These are phyloP conservation scores for Alternaria hordeiaustralica DNA, from an alignment of 2,329 filamentous ascomycete genomes.

Conservation along the genomic window DNA sequence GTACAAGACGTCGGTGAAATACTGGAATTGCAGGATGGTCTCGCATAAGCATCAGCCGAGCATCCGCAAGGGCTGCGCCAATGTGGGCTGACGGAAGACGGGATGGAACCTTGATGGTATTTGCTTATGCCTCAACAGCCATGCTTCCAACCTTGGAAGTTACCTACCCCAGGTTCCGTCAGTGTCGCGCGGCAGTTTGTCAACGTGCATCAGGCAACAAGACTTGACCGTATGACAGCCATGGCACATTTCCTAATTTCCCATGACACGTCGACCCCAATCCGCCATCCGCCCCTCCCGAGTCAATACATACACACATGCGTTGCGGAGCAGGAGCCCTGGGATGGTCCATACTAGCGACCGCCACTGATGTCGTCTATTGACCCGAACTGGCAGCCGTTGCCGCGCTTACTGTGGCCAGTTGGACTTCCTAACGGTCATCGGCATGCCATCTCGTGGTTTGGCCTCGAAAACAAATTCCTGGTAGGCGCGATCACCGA, in stretches of 20 bases:
- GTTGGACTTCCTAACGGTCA: slow-evolving; percentile 33
- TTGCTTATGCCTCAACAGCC: neutral
- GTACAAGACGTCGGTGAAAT: neutral
- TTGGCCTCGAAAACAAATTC: slow-evolving; percentile 41
- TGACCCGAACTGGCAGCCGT: neutral
- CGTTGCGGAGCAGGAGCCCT: neutral
- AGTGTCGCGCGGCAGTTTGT: neutral
- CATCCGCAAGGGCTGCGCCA: neutral
- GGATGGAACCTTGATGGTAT: neutral
- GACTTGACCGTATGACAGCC: neutral
- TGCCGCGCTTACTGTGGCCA: slow-evolving; percentile 14
- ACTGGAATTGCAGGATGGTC: neutral
- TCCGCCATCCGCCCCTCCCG: neutral
- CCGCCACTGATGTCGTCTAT: neutral
- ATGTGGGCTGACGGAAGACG: neutral
- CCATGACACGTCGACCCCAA: neutral
- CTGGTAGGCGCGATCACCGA: slow-evolving; percentile 42
- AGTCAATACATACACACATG: neutral
- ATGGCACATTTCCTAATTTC: neutral
- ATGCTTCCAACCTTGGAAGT: neutral
- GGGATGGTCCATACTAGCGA: neutral
- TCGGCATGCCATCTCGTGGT: slow-evolving; percentile 40
- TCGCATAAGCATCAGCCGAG: neutral
- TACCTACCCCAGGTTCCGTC: neutral
- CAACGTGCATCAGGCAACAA: neutral